These are phyloP conservation scores for Diaporthe sp. DNA, from an alignment of 2,329 filamentous ascomycete species.

Conservation along the genomic window DNA sequence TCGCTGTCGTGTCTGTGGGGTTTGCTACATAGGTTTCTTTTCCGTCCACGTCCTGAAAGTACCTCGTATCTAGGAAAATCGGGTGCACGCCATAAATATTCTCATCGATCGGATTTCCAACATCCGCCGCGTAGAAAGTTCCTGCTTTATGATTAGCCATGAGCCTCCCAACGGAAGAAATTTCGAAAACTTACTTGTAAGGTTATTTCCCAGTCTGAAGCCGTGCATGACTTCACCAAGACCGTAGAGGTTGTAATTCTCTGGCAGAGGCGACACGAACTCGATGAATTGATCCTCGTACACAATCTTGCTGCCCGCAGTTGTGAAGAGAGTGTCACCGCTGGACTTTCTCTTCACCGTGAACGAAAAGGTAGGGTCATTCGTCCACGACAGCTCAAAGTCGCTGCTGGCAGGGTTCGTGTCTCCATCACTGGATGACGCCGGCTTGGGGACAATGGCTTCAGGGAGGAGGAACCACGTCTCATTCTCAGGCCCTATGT, in stretches of 20 bases:
- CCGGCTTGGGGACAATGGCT: constrained; percentile 71
- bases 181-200: constrained; percentile 66
- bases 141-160: constrained; percentile 47
- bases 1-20: constrained; percentile 63
- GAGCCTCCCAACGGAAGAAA: not conserved
- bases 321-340: constrained; percentile 78
- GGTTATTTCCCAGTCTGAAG: constrained; percentile 79
- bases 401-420: constrained; percentile 64
- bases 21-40: constrained; percentile 67
- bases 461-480: constrained; percentile 79
- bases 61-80: constrained; percentile 84
- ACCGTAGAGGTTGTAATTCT: constrained; percentile 83
- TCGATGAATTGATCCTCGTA: constrained; percentile 86
- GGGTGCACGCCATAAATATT: constrained; percentile 85
- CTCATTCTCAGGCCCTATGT: constrained; percentile 71
- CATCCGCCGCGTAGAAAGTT: constrained; percentile 74
- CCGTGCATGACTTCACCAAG: constrained; percentile 81
- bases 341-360: constrained; percentile 70
- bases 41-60: constrained; percentile 71
- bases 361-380: constrained; percentile 76
- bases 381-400: constrained; percentile 67
- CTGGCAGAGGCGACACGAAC: constrained; percentile 74
- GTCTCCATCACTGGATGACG: constrained; percentile 52
- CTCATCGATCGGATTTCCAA: constrained; percentile 72
- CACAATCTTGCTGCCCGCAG: constrained; percentile 73